Base-by-base conservation (phyloP, 164 flowering plant species). In the Sextonia rubra region DNA sequence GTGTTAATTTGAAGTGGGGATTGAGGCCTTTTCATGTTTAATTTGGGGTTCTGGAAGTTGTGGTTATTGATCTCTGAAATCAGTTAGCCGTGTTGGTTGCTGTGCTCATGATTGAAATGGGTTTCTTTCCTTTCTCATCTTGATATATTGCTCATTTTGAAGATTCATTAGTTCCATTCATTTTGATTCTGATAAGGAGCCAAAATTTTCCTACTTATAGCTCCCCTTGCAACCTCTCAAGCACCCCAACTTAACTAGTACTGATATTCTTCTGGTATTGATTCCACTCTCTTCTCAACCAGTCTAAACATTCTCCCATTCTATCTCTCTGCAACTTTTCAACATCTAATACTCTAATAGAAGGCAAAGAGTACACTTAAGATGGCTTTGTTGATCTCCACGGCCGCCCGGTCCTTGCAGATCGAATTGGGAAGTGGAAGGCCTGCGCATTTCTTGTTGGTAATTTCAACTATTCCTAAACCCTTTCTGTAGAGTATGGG, bases 361-460 rank as follows among this genome's bases (percentile, higher is more conserved):
- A 80, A 20, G 68, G 61, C 30, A 76, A 76, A 58, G 80, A 69
- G 22, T 83, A 71, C 79, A 90, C 91, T n/a, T 79, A 79, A 55
- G 92, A 90, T 70, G 92, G 91, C 70, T 84, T 92, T 4, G 90
- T 87, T 4, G 90, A 89, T 78, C 80, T 87, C 61, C 86, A 65
- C 2, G 91, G 92, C 15, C 85, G 86, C 12, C 92, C 92, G 0
- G 88, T 79, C 1, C 81, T 89, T 9, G 78, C 89, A 12, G 80
- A 88, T 3, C 77, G 75, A 71, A 87, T 90, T 49, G 91, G 96
- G 44, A 87, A 83, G 74, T 90, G 96, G 96, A 87, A 76, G 75
- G 96, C 92, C 64, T 87, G 92, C 66, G 74, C 87, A 66, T 89
- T 85, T 68, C 84, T 90, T 3, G 83, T 89, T 6, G 90, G 94